Percentiles rank a stretch among this genome's conserved stretches.
phyloP scores from a whole-genome alignment of 2,329 filamentous ascomycete species.

The Chlorencoelia australis region DNA sequence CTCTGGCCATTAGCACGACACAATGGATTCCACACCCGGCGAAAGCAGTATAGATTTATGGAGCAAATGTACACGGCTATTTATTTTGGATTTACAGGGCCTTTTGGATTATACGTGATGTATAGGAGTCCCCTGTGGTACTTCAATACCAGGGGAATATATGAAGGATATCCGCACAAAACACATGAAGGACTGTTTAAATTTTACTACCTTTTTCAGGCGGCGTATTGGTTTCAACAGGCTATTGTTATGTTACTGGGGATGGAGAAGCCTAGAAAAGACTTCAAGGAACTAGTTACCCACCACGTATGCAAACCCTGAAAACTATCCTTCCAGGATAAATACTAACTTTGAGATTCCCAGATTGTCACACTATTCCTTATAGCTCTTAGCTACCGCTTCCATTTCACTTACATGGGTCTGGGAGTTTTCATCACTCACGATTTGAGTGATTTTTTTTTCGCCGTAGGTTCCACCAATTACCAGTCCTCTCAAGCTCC shows the following conservation, averaged over 20 bases:
- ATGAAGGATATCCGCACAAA: constrained; percentile 75
- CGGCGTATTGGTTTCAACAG: constrained; percentile 91
- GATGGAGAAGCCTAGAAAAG: constrained; percentile 87
- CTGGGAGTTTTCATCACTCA: constrained; percentile 89
- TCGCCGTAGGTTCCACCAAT: constrained; percentile 56
- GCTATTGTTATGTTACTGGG: constrained; percentile 76
- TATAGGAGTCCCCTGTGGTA: constrained; percentile 83
- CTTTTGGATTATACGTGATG: constrained; percentile 85
- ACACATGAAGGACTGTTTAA: constrained; percentile 76
- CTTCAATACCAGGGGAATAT: constrained; percentile 87
- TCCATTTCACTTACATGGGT: constrained; percentile 94
- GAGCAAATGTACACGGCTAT: constrained; percentile 90
- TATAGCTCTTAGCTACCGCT: constrained; percentile 81
- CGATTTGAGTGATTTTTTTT: constrained; percentile 90
- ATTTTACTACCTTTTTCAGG: constrained; percentile 90
- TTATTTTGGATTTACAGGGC: constrained; percentile 77
- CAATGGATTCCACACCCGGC: constrained; percentile 58
- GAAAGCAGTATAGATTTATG: constrained; percentile 87
- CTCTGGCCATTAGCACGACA: constrained; percentile 65
- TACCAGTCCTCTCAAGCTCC: neutral
- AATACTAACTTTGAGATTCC: too few species aligned
- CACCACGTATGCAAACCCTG: too few species aligned
- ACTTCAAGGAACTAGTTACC: constrained; percentile 84
- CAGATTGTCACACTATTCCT: constrained; percentile 77
- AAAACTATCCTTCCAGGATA: too few species aligned